A percentile compares a stretch with the other conserved stretches of the same genome.
phyloP scores from a whole-genome alignment of 768 basidiomycete genomes.

The Tricholomella constricta region DNA sequence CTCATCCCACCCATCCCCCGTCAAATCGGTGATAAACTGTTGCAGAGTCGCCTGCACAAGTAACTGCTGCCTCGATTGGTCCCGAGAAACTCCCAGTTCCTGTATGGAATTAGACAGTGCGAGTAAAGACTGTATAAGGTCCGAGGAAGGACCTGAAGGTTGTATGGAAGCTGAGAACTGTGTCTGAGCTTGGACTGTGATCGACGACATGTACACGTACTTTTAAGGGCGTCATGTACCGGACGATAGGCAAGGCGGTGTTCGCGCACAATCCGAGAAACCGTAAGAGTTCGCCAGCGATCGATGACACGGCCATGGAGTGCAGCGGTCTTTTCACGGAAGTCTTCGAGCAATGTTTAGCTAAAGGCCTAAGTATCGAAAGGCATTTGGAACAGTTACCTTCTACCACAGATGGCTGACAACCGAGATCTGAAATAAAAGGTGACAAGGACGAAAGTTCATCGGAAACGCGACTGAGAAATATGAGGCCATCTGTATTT shows the following conservation, averaged over 20 bases:
- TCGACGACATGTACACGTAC: constrained; percentile 18
- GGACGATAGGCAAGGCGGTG: constrained; percentile 21
- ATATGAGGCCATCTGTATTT: constrained; percentile 39
- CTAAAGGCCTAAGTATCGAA: background rate
- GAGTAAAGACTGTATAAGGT: constrained; percentile 56
- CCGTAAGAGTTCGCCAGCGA: constrained; percentile 53
- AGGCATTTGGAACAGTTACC: constrained; percentile 15
- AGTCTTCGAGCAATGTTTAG: constrained; percentile 39
- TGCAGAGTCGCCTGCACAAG: constrained; percentile 41
- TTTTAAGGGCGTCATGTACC: constrained; percentile 17
- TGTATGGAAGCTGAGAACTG: constrained; percentile 4
- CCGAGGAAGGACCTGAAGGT: constrained; percentile 49
- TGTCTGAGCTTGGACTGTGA: constrained; percentile 1
- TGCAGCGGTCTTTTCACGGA: constrained; percentile 41
- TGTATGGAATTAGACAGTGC: constrained; percentile 55
- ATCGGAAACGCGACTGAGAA: constrained; percentile 51
- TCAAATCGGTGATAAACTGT: constrained; percentile 38
- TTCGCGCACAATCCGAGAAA: constrained; percentile 34
- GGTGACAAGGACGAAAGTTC: constrained; percentile 46
- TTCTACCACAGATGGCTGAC: constrained; percentile 30
- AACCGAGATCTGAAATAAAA: constrained; percentile 48
- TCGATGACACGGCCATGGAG: constrained; percentile 50
- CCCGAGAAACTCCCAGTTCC: constrained; percentile 51
- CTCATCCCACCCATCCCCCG: constrained; percentile 30
- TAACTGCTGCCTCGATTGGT: constrained; percentile 33